Percentiles rank a stretch among this genome's conserved stretches.
Conservation (phyloP, 2,329 filamentous ascomycete genomes). For the Fusarium sp. region DNA sequence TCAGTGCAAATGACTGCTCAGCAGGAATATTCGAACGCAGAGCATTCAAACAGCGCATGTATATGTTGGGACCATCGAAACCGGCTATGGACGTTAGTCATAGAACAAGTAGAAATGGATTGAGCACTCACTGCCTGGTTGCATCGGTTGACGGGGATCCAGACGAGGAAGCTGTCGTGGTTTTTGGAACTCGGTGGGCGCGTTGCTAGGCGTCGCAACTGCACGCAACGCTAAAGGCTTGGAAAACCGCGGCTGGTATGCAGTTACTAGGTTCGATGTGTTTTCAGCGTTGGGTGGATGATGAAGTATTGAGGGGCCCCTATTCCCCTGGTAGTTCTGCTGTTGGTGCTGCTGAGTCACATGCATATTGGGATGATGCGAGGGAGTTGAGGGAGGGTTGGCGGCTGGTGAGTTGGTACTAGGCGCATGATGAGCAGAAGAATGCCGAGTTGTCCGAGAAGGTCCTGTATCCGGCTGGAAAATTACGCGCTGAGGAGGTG, state of each 20-base stretch:
- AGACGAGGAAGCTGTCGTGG: slow-evolving; percentile 59
- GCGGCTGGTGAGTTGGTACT: slow-evolving; percentile 48
- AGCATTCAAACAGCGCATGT: slow-evolving; percentile 86
- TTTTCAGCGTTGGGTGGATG: slow-evolving; percentile 69
- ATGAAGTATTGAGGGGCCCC: slow-evolving; percentile 62
- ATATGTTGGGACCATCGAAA: slow-evolving; percentile 88
- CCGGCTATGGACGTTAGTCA: slow-evolving; percentile 57
- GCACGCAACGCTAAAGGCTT: slow-evolving; percentile 77
- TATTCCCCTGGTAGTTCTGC: slow-evolving; percentile 51
- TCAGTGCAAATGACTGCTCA: slow-evolving; percentile 92
- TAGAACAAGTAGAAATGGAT: neutral
- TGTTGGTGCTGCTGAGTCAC: slow-evolving; percentile 49
- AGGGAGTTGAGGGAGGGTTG: slow-evolving; percentile 47
- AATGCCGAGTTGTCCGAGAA: slow-evolving; percentile 72
- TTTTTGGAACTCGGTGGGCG: slow-evolving; percentile 72
- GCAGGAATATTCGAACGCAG: slow-evolving; percentile 82
- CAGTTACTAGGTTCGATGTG: slow-evolving; percentile 71
- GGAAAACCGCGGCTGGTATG: slow-evolving; percentile 76
- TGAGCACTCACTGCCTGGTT: slow-evolving; percentile 72
- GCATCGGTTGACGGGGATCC: slow-evolving; percentile 60
- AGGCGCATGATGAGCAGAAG: slow-evolving; percentile 59
- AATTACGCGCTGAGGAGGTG: slow-evolving; percentile 85
- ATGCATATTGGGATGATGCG: slow-evolving; percentile 54
- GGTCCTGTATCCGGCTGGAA: slow-evolving; percentile 84
- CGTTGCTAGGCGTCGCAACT: slow-evolving; percentile 80